Evolutionary conservation across 176 grass and related monocot genomes (phyloP).

Genomic region (Saccharum officinarum): DNA sequence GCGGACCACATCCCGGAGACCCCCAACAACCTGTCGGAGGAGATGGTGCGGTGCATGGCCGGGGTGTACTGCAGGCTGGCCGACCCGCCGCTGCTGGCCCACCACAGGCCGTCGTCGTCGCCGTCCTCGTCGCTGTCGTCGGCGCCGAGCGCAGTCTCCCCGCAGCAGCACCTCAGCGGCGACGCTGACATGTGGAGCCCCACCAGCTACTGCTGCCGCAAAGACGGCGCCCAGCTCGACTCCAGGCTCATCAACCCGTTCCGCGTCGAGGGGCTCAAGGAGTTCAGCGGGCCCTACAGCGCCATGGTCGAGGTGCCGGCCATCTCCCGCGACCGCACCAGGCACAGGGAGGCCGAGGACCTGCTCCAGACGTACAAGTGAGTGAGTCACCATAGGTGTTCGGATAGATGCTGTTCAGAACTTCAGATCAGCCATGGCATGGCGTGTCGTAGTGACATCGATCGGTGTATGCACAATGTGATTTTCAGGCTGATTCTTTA

Average conservation of each 20-base stretch:
- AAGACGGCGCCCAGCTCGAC: conserved; percentile 39
- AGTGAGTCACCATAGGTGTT: not conserved
- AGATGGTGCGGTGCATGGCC: conserved; percentile 87
- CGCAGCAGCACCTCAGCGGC: conserved; percentile 38
- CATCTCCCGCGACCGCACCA: conserved; percentile 54
- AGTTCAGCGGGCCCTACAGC: conserved; percentile 87
- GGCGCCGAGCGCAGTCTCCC: conserved; percentile 56
- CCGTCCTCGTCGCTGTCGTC: conserved; percentile 71
- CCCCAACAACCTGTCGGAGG: conserved; percentile 88
- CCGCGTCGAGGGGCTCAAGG: conserved; percentile 82
- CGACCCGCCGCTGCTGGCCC: conserved; percentile 71
- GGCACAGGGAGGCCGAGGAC: conserved; percentile 66
- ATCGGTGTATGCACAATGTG: not conserved
- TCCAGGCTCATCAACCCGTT: conserved; percentile 92
- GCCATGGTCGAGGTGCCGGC: conserved; percentile 83
- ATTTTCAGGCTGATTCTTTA: conserved; percentile 70
- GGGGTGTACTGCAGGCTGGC: conserved; percentile 81
- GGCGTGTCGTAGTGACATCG: too few species aligned
- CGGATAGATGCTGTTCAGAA: too few species aligned
- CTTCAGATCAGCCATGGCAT: too few species aligned
- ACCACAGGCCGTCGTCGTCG: conserved; percentile 54
- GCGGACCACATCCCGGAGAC: conserved; percentile 80
- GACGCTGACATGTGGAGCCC: conserved; percentile 64
- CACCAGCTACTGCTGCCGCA: conserved; percentile 3
- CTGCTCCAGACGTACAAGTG: conserved; percentile 78